These are phyloP conservation scores for Cladobotryum protrusum DNA, from an alignment of 2,329 filamentous ascomycete species.

Conservation along the genomic window DNA sequence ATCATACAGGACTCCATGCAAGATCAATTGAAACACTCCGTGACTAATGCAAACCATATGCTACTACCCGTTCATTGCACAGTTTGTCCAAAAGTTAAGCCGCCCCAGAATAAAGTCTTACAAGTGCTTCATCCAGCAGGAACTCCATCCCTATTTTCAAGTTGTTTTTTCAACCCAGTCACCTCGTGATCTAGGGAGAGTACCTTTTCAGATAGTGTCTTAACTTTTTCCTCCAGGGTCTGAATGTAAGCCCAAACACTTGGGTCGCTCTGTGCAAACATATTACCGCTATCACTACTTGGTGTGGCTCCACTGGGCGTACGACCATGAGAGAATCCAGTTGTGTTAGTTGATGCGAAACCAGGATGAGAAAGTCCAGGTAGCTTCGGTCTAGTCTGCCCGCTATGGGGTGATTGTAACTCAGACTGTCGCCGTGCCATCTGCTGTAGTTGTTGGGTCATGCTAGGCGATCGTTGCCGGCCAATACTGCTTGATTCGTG, in stretches of 20 bases:
- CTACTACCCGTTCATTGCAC: slow-evolving; percentile 2
- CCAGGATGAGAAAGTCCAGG: slow-evolving; percentile 32
- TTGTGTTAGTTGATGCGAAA: slow-evolving; percentile 25
- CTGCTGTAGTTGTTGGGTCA: slow-evolving; percentile 59
- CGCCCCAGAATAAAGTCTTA: not conserved
- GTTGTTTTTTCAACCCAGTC: slow-evolving; percentile 27
- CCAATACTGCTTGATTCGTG: slow-evolving; percentile 46
- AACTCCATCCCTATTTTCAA: slow-evolving; percentile 25
- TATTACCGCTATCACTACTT: slow-evolving; percentile 56
- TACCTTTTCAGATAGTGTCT: slow-evolving; percentile 30
- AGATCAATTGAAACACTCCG: slow-evolving; percentile 3
- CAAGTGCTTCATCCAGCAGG: slow-evolving; percentile 10
- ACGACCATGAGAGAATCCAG: slow-evolving; percentile 25
- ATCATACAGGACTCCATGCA: slow-evolving; percentile 5
- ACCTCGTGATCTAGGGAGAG: slow-evolving; percentile 29
- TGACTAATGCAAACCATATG: slow-evolving; percentile 6
- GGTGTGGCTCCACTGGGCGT: slow-evolving; percentile 47
- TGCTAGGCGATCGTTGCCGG: slow-evolving; percentile 59
- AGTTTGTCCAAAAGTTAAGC: not conserved
- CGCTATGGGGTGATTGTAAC: slow-evolving; percentile 47
- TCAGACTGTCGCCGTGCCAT: slow-evolving; percentile 49
- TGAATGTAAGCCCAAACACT: slow-evolving; percentile 70
- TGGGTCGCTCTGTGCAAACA: slow-evolving; percentile 56
- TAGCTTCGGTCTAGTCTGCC: slow-evolving; percentile 33
- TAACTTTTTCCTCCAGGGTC: slow-evolving; percentile 54